Evolutionary conservation across 306 rosid species (phyloP), one percentile per base, ranked within the genome.

Genomic region (Quercus aquifolioides): DNA sequence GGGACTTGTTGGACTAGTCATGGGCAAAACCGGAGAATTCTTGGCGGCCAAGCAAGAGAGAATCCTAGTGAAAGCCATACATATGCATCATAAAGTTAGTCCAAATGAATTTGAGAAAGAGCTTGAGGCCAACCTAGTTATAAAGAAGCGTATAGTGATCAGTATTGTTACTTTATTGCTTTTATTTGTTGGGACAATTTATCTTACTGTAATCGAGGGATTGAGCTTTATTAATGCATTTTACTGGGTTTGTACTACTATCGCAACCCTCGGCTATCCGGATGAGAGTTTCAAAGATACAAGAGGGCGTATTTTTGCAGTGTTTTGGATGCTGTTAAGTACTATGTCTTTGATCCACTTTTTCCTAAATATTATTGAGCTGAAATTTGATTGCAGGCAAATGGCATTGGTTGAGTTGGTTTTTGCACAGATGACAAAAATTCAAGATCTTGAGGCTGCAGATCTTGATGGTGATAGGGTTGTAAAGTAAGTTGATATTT

Each of bases 391-490:
- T 81, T 87, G 57, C 59, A 87, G 90, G 81, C 98, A 78, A 79
- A 89, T 83, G 81, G 83, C 76, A 65, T 68, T 95, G 17, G 92
- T 85, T 21, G 74, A 90, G 51, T 86, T 87, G 87, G 91, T 91
- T 83, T 94, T 95, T 74, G 79, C 84, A 35, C 80, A 89, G 77
- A 82, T 65, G 77, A 69, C 77, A 74, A 90, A 95, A n/a, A 78
- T 56, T 69, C n/a, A 72, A 1, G 99, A 95, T 79, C 88, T 95
- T 82, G 98, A 95, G 88, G 97, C 89, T 46, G 98, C 99, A 15
- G 99, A 93, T 91, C 63, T 89, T 54, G 93, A 90, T 74, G 77
- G 74, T n/a, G 91, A 91, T 26, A 89, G 99, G 3, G 80, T 12
- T 55, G 98, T 93, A 41, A 92, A 90, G 99, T 93, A 80, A 83